Conservation (phyloP, 768 basidiomycete genomes). For the Tylopilus felleus region DNA sequence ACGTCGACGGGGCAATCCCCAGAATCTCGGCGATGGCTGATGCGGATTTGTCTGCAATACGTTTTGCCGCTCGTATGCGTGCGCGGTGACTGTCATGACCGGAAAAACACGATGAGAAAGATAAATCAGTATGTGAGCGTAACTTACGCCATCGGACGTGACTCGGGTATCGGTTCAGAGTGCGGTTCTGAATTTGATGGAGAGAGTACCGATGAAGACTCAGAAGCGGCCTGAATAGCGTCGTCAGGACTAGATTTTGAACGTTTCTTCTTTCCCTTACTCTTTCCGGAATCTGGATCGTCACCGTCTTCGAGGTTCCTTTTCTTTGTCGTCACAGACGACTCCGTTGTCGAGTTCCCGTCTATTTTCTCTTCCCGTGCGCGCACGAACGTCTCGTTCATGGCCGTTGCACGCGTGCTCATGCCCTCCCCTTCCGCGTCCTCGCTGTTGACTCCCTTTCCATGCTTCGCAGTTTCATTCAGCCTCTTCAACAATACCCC, state of each 20-base stretch:
- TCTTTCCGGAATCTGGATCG: too few relatives aligned
- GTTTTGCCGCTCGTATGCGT: slow-evolving; percentile 78
- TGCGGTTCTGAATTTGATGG: not conserved
- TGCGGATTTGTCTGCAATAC: slow-evolving; percentile 67
- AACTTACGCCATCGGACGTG: slow-evolving; percentile 34
- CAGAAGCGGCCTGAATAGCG: not conserved
- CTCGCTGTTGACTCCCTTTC: slow-evolving; percentile 5
- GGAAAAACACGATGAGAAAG: slow-evolving; percentile 2
- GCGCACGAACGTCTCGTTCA: slow-evolving; percentile 26
- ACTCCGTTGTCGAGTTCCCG: slow-evolving; percentile 14
- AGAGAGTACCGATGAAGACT: not conserved
- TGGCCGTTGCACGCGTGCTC: not conserved
- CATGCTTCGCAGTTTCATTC: slow-evolving; percentile 41
- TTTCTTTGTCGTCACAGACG: slow-evolving; percentile 25
- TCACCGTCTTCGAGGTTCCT: slow-evolving; percentile 29
- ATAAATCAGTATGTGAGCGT: not conserved
- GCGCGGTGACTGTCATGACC: slow-evolving; percentile 67
- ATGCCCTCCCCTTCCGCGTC: not conserved
- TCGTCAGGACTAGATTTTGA: slow-evolving; percentile 26
- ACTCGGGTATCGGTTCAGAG: slow-evolving; percentile 9
- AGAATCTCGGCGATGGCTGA: slow-evolving; percentile 87
- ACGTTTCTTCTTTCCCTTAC: too few relatives aligned
- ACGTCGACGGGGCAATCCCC: slow-evolving; percentile 58
- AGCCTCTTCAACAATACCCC: slow-evolving; percentile 67
- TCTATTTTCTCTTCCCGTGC: slow-evolving; percentile 17